These are phyloP conservation scores for Coemansia sp. DNA, from an alignment of 192 early-diverging fungal species.

Conservation along the genomic window DNA sequence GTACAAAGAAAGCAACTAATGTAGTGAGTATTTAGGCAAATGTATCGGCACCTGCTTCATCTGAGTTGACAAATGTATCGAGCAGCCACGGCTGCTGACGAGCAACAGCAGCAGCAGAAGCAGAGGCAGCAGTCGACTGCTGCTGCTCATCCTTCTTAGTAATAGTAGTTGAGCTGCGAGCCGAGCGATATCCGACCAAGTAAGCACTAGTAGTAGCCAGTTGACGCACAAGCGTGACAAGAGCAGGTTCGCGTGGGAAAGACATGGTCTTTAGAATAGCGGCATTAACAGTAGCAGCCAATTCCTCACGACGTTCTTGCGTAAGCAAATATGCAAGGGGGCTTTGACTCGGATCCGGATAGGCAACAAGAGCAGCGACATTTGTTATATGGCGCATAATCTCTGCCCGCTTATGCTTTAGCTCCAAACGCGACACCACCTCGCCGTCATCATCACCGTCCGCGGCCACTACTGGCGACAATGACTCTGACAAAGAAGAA, in stretches of 20 bases:
- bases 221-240: conserved; percentile 42
- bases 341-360: conserved; percentile 38
- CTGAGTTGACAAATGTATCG: conserved; percentile 48
- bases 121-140: background rate
- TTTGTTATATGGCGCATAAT: conserved; percentile 52
- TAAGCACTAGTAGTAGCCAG: conserved; percentile 44
- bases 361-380: conserved; percentile 43
- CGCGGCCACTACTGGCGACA: background rate
- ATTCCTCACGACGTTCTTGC: conserved; percentile 29
- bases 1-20: background rate
- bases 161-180: background rate
- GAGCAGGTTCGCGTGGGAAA: conserved; percentile 37
- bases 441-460: background rate
- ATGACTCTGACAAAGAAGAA: background rate
- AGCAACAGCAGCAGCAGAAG: background rate
- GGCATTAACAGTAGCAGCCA: conserved; percentile 34
- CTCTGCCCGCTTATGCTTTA: conserved; percentile 33
- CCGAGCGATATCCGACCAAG: conserved; percentile 29
- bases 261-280: conserved; percentile 33
- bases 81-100: conserved; percentile 35
- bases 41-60: conserved; percentile 1
- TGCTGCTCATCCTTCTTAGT: background rate
- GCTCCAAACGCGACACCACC: conserved; percentile 36
- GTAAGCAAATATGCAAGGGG: conserved; percentile 32
- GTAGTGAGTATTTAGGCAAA: conserved; percentile 1